These are phyloP conservation scores for Thuja plicata DNA, from an alignment of 83 land plant species.

Conservation along the genomic window DNA sequence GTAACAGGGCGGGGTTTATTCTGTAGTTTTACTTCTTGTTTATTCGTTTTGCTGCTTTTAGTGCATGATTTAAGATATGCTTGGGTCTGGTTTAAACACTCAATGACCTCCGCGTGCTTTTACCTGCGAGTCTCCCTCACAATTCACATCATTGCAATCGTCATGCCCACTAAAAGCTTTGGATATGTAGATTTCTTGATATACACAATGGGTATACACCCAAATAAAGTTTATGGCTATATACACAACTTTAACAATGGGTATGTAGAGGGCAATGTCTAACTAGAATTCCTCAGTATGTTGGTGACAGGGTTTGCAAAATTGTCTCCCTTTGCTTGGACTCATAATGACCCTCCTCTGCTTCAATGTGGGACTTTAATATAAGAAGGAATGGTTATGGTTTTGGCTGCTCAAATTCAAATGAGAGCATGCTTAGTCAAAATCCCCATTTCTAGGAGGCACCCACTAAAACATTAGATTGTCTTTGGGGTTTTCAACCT, in stretches of 20 bases:
- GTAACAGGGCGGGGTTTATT: not conserved
- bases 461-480: not conserved
- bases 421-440: not conserved
- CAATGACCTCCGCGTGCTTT: slow-evolving; percentile 4
- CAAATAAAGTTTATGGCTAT: not conserved
- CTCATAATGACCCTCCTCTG: not conserved
- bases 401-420: not conserved
- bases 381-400: not conserved
- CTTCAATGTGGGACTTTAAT: not conserved
- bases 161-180: not conserved
- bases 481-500: not conserved
- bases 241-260: not conserved
- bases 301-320: not conserved
- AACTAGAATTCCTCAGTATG: not conserved
- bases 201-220: not conserved
- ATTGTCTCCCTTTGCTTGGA: not conserved
- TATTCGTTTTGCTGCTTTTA: not conserved
- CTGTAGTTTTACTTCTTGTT: not conserved
- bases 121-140: not conserved
- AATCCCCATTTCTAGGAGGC: not conserved
- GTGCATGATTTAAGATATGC: not conserved
- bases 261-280: not conserved
- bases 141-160: not conserved
- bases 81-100: not conserved
- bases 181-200: not conserved